Evolutionary conservation across 257 asterid species (phyloP), one percentile per base, ranked within the genome.

Genomic region (Rubia yunnanensis): DNA sequence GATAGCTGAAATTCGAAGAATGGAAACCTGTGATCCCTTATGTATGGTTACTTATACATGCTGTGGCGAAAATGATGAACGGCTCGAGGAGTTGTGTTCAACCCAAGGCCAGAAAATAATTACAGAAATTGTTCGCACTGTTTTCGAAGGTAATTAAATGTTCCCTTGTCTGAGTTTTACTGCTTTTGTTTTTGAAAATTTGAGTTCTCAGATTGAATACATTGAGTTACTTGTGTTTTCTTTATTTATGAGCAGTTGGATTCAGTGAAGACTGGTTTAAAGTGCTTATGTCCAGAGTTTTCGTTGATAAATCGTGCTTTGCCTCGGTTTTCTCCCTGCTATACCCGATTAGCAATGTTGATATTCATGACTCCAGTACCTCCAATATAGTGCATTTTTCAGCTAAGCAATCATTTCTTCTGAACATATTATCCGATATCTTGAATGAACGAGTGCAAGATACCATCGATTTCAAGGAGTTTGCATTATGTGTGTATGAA

Each of bases 11-110:
- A 71, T 86, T 70, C 84, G 63, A 54, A 75, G 78, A 62, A 69
- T 35, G 73, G 92, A 81, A 66, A 86, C 76, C n/a, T 86, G 88
- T 68, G 97, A 84, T 73, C 87, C 94, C 54, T 62, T 92, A 72
- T 84, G 95, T 72, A 92, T 87, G 97, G 73, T 86, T 50, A 79
- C 85, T 49, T 85, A 84, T 74, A 82, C 89, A 27, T 86, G 96
- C 74, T 73, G 74, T 56, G 80, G 71, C 54, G 85, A 81, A 70
- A 76, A 72, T 55, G 59, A 63, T 20, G 79, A 53, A 41, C 74
- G 69, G 61, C 68, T 60, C 44, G 66, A 30, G 0, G 85, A 85
- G 36, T 72, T 92, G 70, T 66, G 76, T 79, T 36, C 85, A 9
- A 82, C 81, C 59, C 73, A 74, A 55, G 95, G 94, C 61, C 73